Evolutionary conservation across 1,284 basidiomycete species (phyloP), one percentile per base, ranked within the genome.

Genomic region (Ustilago shanxiensis): DNA sequence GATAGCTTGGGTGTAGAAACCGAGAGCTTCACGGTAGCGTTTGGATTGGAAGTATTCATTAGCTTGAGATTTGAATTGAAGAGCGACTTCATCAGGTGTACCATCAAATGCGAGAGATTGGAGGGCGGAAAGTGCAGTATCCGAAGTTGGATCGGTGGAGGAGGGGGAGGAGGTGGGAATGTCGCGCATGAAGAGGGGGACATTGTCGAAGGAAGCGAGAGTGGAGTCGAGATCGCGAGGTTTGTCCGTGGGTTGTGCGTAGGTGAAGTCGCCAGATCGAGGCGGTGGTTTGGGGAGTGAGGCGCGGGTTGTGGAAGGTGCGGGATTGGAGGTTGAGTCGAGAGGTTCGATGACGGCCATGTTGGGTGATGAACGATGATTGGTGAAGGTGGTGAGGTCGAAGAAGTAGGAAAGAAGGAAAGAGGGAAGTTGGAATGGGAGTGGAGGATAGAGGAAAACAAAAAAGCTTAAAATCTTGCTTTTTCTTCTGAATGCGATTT

Each of bases 21-120:
- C 90, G 11, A 92, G 77, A 1, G 96, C 96, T 85, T 99, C 95
- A 31, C 92, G 90, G 86, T 91, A 93, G 53, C 93, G 90, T 84
- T 93, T 94, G 24, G 92, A 92, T 72, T 91, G 91, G 88, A 93
- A 98, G 82, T 97, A 95, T 65, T 95, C 93, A 86, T 98, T 98
- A 2, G 95, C 96, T 86, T 98, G 94, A 60, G 93, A 90, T 86
- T 98, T 98, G 87, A 98, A 98, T 85, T 93, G 95, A 72, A 90
- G 88, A 0, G 95, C 94, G 77, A 94, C 89, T 86, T 99, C 96
- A 88, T 98, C 93, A 33, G 95, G 93, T 26, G 93, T 92, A 13
- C 95, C 96, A 20, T 98, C 95, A 85, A 95, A 90, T 2, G 90
- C 91, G 28, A 99, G 89, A 77, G 90, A 92, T 86, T 95, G 93